A percentile compares a stretch with the other conserved stretches of the same genome.
These are phyloP conservation scores for Didymosphaeria variabile DNA, from an alignment of 2,329 filamentous ascomycete genomes.

Conservation along the genomic window DNA sequence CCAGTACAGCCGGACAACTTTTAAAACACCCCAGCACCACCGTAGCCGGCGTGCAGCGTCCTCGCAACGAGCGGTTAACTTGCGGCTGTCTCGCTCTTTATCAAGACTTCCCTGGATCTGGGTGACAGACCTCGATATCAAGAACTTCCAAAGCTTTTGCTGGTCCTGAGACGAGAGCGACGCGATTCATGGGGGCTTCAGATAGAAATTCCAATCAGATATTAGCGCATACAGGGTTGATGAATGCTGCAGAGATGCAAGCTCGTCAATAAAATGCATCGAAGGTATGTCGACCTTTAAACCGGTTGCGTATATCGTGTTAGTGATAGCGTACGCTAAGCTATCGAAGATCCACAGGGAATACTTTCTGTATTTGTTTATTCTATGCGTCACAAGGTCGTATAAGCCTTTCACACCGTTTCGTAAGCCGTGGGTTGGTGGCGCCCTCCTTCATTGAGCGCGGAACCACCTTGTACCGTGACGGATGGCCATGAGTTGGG, in stretches of 20 bases:
- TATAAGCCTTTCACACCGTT: slow-evolving; percentile 29
- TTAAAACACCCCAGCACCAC: slow-evolving; percentile 24
- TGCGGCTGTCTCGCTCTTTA: slow-evolving; percentile 34
- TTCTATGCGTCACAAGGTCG: slow-evolving; percentile 4
- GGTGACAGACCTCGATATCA: slow-evolving; percentile 18
- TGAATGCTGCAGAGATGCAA: slow-evolving; percentile 2
- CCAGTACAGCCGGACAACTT: slow-evolving; percentile 30
- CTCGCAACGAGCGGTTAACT: slow-evolving; percentile 38
- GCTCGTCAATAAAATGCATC: neutral
- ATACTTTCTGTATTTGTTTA: slow-evolving; percentile 5
- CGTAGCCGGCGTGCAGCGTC: slow-evolving; percentile 35
- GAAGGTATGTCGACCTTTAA: neutral
- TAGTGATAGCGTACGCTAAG: slow-evolving; percentile 23
- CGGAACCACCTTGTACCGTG: slow-evolving; percentile 16
- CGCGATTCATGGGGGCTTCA: slow-evolving; percentile 17
- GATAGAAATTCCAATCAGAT: no score
- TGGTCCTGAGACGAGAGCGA: slow-evolving; percentile 23
- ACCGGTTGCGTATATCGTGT: neutral
- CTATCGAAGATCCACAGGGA: slow-evolving; percentile 14
- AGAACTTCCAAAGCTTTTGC: slow-evolving; percentile 25
- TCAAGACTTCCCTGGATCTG: slow-evolving; percentile 28
- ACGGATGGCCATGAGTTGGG: slow-evolving; percentile 12
- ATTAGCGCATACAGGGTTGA: neutral
- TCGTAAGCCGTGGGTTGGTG: slow-evolving; percentile 27
- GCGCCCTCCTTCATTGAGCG: slow-evolving; percentile 9